phyloP scores from a whole-genome alignment of 805 yeast genomes.

The Candida caryicola region DNA sequence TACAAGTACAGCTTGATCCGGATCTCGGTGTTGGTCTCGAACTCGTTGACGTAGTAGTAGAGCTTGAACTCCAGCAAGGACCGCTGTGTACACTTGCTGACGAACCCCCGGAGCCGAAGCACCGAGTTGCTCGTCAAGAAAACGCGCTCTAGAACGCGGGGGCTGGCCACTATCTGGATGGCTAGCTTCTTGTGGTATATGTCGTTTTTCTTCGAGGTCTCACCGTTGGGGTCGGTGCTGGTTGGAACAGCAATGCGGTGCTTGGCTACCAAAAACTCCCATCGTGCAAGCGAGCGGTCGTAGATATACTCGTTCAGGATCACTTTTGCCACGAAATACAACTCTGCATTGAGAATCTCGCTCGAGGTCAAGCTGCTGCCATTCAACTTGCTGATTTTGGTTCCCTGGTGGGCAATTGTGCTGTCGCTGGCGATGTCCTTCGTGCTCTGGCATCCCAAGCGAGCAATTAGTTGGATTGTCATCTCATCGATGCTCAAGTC shows the following conservation, averaged over 20 bases:
- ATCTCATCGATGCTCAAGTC: constrained; percentile 27
- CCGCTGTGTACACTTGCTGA: constrained; percentile 15
- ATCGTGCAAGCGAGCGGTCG: constrained; percentile 26
- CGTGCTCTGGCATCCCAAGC: constrained; percentile 27
- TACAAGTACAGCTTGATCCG: constrained; percentile 19
- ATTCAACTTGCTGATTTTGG: constrained; percentile 39
- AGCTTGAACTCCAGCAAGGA: constrained; percentile 25
- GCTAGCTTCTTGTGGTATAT: constrained; percentile 10
- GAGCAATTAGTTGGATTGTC: constrained; percentile 43
- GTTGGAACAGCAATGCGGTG: constrained; percentile 25
- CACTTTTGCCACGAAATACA: constrained; percentile 59
- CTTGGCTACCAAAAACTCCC: constrained; percentile 40
- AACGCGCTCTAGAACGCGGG: constrained; percentile 10
- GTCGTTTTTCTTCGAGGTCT: neutral
- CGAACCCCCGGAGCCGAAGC: constrained; percentile 33
- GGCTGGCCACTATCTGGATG: constrained; percentile 7
- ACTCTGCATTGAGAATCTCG: constrained; percentile 63
- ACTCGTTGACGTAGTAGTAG: constrained; percentile 24
- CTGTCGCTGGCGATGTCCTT: neutral
- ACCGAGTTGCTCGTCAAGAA: constrained; percentile 27
- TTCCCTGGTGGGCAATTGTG: constrained; percentile 22
- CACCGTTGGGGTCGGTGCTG: neutral
- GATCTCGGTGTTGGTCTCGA: constrained; percentile 10
- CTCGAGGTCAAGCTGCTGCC: constrained; percentile 49
- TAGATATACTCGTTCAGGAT: constrained; percentile 20